These are phyloP conservation scores for Miscanthus lutarioriparius DNA, from an alignment of 176 grass and related monocot genomes.

Conservation along the genomic window DNA sequence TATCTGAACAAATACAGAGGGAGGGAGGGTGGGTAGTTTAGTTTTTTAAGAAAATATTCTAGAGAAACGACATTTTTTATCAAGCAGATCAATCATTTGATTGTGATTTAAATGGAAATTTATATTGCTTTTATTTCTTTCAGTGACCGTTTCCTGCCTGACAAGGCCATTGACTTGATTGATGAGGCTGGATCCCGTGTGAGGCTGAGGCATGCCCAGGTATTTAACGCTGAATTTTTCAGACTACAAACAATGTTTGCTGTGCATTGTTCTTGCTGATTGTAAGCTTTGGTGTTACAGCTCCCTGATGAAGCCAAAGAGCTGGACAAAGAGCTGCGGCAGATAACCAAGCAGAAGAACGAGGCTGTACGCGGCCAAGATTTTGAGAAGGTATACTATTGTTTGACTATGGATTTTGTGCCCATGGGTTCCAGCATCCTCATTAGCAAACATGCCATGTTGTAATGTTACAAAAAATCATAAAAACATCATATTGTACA, in stretches of 20 bases:
- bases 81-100: background rate
- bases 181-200: conserved; percentile 99
- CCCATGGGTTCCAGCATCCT: background rate
- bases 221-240: conserved; percentile 17
- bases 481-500: background rate
- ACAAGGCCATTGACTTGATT: conserved; percentile 99
- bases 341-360: conserved; percentile 95
- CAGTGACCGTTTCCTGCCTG: conserved; percentile 97
- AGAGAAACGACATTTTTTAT: background rate
- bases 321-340: conserved; percentile 95
- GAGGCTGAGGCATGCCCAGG: conserved; percentile 96
- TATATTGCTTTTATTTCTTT: conserved; percentile 43
- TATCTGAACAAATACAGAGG: background rate
- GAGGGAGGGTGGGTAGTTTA: background rate
- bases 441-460: background rate
- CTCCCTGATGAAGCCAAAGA: conserved; percentile 96
- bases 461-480: background rate
- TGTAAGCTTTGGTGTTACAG: conserved; percentile 39
- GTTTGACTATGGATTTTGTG: background rate
- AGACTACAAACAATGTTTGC: background rate
- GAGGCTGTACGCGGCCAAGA: conserved; percentile 95
- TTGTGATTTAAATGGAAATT: conserved; percentile 8
- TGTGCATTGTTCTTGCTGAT: conserved; percentile 26
- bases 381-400: conserved; percentile 91
- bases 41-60: background rate